A percentile compares a stretch with the other conserved stretches of the same genome.
Conservation (phyloP, 1,284 basidiomycete species). For the Naganishia liquefaciens region DNA sequence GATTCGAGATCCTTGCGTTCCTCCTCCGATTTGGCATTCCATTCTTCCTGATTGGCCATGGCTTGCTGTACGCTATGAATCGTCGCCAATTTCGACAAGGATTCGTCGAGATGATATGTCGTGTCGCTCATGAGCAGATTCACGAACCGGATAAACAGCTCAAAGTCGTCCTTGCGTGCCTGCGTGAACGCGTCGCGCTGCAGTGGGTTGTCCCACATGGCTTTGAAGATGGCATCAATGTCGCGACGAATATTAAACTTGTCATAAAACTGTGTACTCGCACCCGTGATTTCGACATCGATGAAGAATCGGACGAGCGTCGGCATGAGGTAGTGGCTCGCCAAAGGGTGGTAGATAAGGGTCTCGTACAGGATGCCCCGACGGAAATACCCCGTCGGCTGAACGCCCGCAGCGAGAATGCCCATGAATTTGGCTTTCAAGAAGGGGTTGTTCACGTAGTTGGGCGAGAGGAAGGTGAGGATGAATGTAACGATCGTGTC, state of each 20-base stretch:
- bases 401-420: constrained; percentile 81
- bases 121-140: constrained; percentile 99
- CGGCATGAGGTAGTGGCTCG: constrained; percentile 84
- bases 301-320: constrained; percentile 94
- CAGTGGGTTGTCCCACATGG: constrained; percentile 82
- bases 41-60: constrained; percentile 72
- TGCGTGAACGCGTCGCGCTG: constrained; percentile 80
- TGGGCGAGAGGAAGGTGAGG: constrained; percentile 88
- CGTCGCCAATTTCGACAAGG: constrained; percentile 81
- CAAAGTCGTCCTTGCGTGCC: constrained; percentile 72
- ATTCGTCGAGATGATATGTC: constrained; percentile 97
- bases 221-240: constrained; percentile 79
- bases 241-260: constrained; percentile 65
- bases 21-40: constrained; percentile 66
- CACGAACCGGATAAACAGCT: constrained; percentile 91
- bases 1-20: constrained; percentile 82
- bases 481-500: constrained; percentile 86
- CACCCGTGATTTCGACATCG: constrained; percentile 95
- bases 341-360: constrained; percentile 80
- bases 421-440: constrained; percentile 95
- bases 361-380: constrained; percentile 78
- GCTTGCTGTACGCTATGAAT: constrained; percentile 83
- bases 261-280: constrained; percentile 88
- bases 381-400: constrained; percentile 71
- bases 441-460: constrained; percentile 99